A percentile compares a stretch with the other conserved stretches of the same genome.
These are phyloP conservation scores for Calonectria crousiana DNA, from an alignment of 2,329 filamentous ascomycete species.

Conservation along the genomic window DNA sequence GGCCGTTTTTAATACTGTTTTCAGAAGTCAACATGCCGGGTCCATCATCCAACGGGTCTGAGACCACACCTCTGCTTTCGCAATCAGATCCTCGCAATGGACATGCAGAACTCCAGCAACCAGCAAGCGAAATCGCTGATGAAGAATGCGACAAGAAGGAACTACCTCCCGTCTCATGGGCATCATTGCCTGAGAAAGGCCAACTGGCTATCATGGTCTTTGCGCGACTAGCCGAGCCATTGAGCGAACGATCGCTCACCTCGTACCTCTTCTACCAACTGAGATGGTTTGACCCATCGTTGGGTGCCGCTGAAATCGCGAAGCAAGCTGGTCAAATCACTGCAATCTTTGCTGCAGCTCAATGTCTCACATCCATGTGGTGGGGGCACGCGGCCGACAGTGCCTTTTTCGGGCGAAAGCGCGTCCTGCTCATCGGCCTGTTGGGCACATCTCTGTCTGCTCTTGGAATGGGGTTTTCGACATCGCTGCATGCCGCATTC, in stretches of 20 bases:
- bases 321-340: conserved; percentile 36
- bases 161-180: neutral
- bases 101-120: neutral
- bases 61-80: neutral
- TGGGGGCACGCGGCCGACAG: conserved; percentile 35
- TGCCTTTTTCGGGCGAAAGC: conserved; percentile 32
- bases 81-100: neutral
- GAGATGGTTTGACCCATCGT: conserved; percentile 4
- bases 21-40: neutral
- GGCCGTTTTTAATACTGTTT: neutral
- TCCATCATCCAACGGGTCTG: neutral
- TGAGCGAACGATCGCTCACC: conserved; percentile 40
- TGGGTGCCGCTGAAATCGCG: conserved; percentile 26
- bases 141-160: neutral
- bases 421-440: conserved; percentile 35
- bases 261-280: conserved; percentile 37
- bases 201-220: conserved; percentile 44
- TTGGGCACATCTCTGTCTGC: conserved; percentile 24
- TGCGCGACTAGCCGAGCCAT: conserved; percentile 43
- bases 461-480: conserved; percentile 31
- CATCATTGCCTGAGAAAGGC: conserved; percentile 39
- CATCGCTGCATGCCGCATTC: conserved; percentile 19
- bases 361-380: conserved; percentile 35
- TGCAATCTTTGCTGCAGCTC: conserved; percentile 35
- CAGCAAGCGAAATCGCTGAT: neutral